Base-by-base conservation (phyloP, 2,329 filamentous ascomycete genomes). In the Trichoderma lentiforme region DNA sequence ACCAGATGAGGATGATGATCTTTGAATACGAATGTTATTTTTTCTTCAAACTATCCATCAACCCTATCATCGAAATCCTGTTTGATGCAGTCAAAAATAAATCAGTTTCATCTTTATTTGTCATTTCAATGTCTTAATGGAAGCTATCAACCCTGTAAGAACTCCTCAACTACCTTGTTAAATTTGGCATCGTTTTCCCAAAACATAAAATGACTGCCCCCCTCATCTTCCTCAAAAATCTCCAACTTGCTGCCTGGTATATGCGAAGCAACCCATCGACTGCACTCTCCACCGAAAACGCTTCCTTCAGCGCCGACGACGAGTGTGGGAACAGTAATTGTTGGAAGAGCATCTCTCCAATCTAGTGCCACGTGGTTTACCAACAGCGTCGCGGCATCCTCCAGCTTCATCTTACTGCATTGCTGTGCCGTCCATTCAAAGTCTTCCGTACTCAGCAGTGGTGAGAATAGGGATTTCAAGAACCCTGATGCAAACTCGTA, bases 141-240 rank as follows among this genome's bases (percentile, higher is more conserved):
- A n/a, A 26, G 18, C 3, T 57, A 3, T 14, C 36, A 66, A 24
- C 21, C 12, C 7, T 14, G 7, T 8, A 66, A 12, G 18, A 80
- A 81, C 6, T 76, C 75, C 51, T 80, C 76, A 9, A 82, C 76
- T 2, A 79, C 66, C 18, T 68, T 64, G 61, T 82, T 81, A 56
- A 81, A 81, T 72, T 75, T 75, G 14, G 75, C 75, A 3, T 79
- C 76, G 53, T 80, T 81, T 73, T 81, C 79, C 75, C 77, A 80
- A 71, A 79, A 81, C 74, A 79, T 74, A 66, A 78, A 80, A 66
- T 81, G 80, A 58, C 77, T 79, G 0, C 80, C 78, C n/a, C 77
- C 76, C 66, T 82, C 79, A 14, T 76, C 76, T 32, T 78, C 75
- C 18, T 74, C 76, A 26, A 81, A 81, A 0, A 74, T 73, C 43